Base-by-base conservation (phyloP, 441 rosid genomes). In the Pelargonium citronellum region DNA sequence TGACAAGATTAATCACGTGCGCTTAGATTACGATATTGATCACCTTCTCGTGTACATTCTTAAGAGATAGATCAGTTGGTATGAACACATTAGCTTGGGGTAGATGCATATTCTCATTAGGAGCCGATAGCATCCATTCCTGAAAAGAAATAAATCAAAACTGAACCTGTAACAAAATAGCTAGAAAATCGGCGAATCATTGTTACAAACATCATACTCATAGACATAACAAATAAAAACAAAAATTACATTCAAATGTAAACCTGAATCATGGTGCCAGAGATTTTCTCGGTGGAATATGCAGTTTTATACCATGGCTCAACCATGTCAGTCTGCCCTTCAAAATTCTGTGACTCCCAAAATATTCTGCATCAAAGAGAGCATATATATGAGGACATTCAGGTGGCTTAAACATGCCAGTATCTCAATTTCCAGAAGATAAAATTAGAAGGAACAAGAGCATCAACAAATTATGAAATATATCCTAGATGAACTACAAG, bases 241-340 rank as follows among this genome's bases (percentile, higher is more conserved):
- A 69, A 2, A 67, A 47, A 30, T 15, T 69, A 67, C 30, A 74
- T 53, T 46, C 57, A 73, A 76, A 69, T 43, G 57, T 87, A 62
- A 67, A 90, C 97, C 97, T 94, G 78, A 79, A 91, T 87, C 65
- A 71, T 69, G 62, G 75, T 68, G 73, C 79, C 58, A 0, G 78
- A 78, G 75, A 89, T 79, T 78, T 80, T 84, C 85, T 89, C 95
- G 58, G 87, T 43, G 57, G 87, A 84, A 80, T 87, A 90, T 63
- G 91, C 83, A 68, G 99, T 94, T 75, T 85, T 85, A 76, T 90
- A 94, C 95, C 96, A 94, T 66, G 97, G 99, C 82, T 94, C 99
- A 68, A 75, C 84, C 87, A 72, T 82, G 64, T 87, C 80, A 41
- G 96, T 87, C 49, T 80, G 67, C 41, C 89, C 96, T 83, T 91